Conservation (phyloP, 495 filamentous ascomycete species). For the Penicillium diatomitis region DNA sequence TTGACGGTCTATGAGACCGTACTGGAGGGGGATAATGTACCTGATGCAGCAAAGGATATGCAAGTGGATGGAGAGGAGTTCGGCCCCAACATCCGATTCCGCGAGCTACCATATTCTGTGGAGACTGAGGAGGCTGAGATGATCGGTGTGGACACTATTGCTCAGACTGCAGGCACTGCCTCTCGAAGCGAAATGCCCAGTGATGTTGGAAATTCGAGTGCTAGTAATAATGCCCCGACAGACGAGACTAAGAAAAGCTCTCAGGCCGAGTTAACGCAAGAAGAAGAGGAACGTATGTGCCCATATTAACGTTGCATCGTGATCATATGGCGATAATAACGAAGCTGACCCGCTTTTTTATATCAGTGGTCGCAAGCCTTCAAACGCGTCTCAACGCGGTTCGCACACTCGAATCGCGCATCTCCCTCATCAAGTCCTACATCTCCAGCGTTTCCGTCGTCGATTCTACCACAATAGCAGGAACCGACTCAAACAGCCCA, state of each 20-base stretch:
- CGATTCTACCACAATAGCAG: conserved; percentile 28
- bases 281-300: conserved; percentile 65
- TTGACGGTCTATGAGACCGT: conserved; percentile 84
- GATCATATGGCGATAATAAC: no score
- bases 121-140: conserved; percentile 96
- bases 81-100: conserved; percentile 57
- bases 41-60: conserved; percentile 59
- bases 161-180: conserved; percentile 71
- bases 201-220: background rate
- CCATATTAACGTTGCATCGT: background rate
- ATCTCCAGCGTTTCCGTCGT: conserved; percentile 61
- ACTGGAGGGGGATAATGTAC: conserved; percentile 52
- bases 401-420: conserved; percentile 78
- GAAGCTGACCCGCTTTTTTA: background rate
- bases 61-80: conserved; percentile 56
- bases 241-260: conserved; percentile 3
- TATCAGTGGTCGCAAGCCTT: conserved; percentile 55
- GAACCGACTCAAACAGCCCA: conserved; percentile 13
- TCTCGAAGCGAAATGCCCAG: conserved; percentile 20
- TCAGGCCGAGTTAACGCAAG: conserved; percentile 14
- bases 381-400: conserved; percentile 86
- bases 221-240: conserved; percentile 1
- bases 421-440: conserved; percentile 74
- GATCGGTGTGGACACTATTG: conserved; percentile 90
- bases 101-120: conserved; percentile 73